phyloP scores from a whole-genome alignment of 352 stramenopile genomes.

The Phytophthora kernoviae region DNA sequence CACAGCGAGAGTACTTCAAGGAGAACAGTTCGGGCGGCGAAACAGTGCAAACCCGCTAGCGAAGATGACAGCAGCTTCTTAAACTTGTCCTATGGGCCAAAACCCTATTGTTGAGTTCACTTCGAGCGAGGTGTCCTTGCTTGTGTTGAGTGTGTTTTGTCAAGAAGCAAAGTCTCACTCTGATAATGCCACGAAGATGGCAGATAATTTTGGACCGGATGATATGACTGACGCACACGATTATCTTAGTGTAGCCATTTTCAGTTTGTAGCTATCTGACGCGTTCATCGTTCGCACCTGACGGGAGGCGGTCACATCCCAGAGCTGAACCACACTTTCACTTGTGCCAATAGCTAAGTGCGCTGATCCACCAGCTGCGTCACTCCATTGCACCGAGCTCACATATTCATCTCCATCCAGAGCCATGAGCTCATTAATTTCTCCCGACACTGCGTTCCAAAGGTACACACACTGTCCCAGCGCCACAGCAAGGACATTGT shows the following conservation, averaged over 20 bases:
- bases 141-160: no score
- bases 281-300: slow-evolving; percentile 92
- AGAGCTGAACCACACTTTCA: slow-evolving; percentile 95
- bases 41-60: background rate
- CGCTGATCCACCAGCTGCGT: slow-evolving; percentile 70
- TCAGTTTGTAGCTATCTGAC: background rate
- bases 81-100: no score
- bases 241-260: background rate
- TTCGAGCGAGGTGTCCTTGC: no score
- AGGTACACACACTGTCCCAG: slow-evolving; percentile 98
- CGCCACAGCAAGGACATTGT: slow-evolving; percentile 98
- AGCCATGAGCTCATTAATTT: slow-evolving; percentile 95
- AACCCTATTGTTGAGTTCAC: no score
- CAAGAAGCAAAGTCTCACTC: no score
- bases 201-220: no score
- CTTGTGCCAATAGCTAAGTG: slow-evolving; percentile 96
- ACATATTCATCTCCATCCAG: slow-evolving; percentile 94
- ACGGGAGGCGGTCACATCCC: slow-evolving; percentile 94
- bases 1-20: background rate
- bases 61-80: no score
- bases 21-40: background rate
- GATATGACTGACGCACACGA: no score
- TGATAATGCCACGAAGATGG: background rate
- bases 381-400: slow-evolving; percentile 97
- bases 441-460: slow-evolving; percentile 96